Base-by-base conservation (phyloP, 305 asterid species). In the Rubia tinctorum region DNA sequence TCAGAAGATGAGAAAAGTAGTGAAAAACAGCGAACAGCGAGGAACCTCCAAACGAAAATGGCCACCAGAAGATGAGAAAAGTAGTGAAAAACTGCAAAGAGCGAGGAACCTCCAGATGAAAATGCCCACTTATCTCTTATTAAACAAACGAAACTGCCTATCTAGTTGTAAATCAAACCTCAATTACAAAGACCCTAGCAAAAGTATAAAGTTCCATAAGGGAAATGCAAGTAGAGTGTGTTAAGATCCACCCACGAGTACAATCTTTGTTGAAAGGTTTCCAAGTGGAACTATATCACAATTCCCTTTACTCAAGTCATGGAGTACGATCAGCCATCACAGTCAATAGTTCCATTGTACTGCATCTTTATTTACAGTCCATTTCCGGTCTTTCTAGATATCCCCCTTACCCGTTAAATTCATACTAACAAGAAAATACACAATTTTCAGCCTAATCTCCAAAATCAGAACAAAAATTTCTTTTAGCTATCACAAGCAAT, bases 1-100 rank as follows among this genome's bases (percentile, higher is more conserved):
- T 25, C 39, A 20, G 45, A n/a, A 73, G 47, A 55, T 65, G n/a
- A 58, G 53, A 37, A 49, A 68, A 73, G 62, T 27, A 66, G n/a
- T 51, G 18, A 74, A 74, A 45, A 7, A 2, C 17, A n/a, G 17
- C 42, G 10, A 8, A 18, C 58, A 37, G 14, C 7, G 23, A 14
- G 34, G 22, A 66, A 20, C 65, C 58, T 17, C 40, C 20, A 15
- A 43, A 65, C 27, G n/a, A 67, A 66, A 66, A 66, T 22, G 22
- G 15, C 58, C 17, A 65, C 56, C 39, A 20, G 45, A n/a, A 73
- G 47, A 55, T 65, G n/a, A 58, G 53, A 37, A 49, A 68, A 73
- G 62, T 27, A 66, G n/a, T 51, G 18, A 74, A 74, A 45, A 7
- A 2, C 17, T n/a, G 17, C 42, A 10, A 8, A 18, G 45, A 37